Conservation (phyloP, 176 grass and related monocot species). For the Musa acuminata region DNA sequence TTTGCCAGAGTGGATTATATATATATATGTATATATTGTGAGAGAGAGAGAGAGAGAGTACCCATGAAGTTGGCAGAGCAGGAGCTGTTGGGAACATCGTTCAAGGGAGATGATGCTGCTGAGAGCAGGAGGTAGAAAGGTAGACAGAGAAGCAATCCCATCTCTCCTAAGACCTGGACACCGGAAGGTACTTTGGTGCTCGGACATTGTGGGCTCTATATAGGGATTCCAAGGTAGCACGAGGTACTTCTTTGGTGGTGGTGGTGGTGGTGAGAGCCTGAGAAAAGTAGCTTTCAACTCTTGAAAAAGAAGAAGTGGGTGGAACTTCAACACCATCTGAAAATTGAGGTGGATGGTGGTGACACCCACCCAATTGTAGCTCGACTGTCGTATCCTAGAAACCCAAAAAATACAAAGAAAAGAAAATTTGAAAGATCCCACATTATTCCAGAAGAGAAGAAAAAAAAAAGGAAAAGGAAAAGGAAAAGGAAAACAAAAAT, state of each 20-base stretch:
- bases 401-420: background rate
- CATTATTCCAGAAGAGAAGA: background rate
- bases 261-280: background rate
- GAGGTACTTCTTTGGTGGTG: background rate
- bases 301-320: background rate
- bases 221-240: background rate
- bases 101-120: background rate
- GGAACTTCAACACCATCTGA: background rate
- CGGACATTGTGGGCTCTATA: background rate
- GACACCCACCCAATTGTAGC: too few relatives aligned
- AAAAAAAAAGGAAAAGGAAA: too few relatives aligned
- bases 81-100: background rate
- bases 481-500: background rate
- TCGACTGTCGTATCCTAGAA: background rate
- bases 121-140: conserved; percentile 6
- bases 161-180: background rate
- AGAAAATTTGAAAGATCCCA: background rate
- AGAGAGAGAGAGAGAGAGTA: background rate
- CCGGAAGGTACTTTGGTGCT: background rate
- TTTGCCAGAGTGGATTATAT: too few relatives aligned
- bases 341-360: too few relatives aligned
- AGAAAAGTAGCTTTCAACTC: background rate
- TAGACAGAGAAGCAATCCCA: background rate
- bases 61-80: conserved; percentile 14
- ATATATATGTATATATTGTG: too few relatives aligned